Conservation (phyloP, 2,329 filamentous ascomycete genomes). For the Achaetomium macrosporum region DNA sequence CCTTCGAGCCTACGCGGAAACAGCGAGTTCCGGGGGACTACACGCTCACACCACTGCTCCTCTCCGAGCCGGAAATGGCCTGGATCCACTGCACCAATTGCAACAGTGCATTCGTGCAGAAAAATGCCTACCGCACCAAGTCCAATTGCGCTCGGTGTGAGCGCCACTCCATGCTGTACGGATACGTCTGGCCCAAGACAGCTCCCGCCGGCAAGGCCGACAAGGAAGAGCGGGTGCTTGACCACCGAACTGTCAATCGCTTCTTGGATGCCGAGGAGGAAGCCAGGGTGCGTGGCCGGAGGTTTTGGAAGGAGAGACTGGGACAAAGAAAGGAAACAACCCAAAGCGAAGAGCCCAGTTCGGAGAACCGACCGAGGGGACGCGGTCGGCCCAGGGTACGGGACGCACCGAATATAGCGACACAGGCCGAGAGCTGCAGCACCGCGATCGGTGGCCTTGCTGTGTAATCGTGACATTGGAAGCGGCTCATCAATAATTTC, state of each 20-base stretch:
- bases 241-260: slow-evolving; percentile 82
- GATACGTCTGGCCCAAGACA: slow-evolving; percentile 94
- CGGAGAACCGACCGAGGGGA: not conserved
- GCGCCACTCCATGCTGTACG: slow-evolving; percentile 91
- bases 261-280: slow-evolving; percentile 72
- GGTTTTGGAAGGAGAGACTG: slow-evolving; percentile 18
- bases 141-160: slow-evolving; percentile 89
- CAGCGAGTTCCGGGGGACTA: slow-evolving; percentile 69
- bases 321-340: not conserved
- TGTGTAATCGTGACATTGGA: no score
- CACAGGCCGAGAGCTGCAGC: no score
- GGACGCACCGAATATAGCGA: not conserved
- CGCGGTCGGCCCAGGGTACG: slow-evolving; percentile 4
- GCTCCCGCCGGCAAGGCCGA: slow-evolving; percentile 71
- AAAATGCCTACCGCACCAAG: slow-evolving; percentile 79
- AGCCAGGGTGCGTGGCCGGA: slow-evolving; percentile 43
- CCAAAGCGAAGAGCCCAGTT: not conserved
- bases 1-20: slow-evolving; percentile 21
- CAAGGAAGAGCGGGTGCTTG: slow-evolving; percentile 64
- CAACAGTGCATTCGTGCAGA: slow-evolving; percentile 74
- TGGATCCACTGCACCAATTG: slow-evolving; percentile 92
- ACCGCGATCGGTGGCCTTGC: no score
- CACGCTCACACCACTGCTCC: slow-evolving; percentile 68
- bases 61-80: slow-evolving; percentile 67
- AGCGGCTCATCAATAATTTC: no score